Conservation (phyloP, 75 land plant species). For the Cupressus sempervirens region DNA sequence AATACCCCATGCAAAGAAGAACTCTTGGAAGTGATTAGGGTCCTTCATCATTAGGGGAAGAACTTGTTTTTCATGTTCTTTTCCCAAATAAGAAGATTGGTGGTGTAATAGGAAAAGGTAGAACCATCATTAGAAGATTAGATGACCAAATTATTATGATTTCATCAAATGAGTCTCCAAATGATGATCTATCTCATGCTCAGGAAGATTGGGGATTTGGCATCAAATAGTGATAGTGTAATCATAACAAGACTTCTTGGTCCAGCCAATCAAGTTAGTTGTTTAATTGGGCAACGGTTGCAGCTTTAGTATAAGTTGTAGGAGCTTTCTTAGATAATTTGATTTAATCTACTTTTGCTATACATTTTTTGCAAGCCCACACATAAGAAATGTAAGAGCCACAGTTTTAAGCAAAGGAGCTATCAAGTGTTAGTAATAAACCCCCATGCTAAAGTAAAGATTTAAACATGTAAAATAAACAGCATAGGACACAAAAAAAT, state of each 20-base stretch:
- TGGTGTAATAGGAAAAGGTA: slow-evolving; percentile 77
- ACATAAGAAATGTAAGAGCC: too few relatives aligned
- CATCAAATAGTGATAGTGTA: slow-evolving; percentile 23
- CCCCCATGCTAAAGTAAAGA: too few relatives aligned
- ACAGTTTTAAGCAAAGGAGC: too few relatives aligned
- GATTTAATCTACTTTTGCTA: too few relatives aligned
- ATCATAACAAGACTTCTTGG: slow-evolving; percentile 45
- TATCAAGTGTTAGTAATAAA: too few relatives aligned
- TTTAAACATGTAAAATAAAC: too few relatives aligned
- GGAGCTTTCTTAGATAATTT: too few relatives aligned
- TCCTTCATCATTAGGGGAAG: slow-evolving; percentile 19
- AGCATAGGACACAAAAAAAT: too few relatives aligned
- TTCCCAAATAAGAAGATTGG: slow-evolving; percentile 73
- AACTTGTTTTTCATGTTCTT: slow-evolving; percentile 59
- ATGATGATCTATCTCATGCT: slow-evolving; percentile 52
- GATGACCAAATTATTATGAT: slow-evolving; percentile 64
- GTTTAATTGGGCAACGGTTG: slow-evolving; percentile 54
- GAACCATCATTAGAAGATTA: slow-evolving; percentile 49
- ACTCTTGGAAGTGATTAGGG: slow-evolving; percentile 10
- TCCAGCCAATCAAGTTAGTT: slow-evolving; percentile 46
- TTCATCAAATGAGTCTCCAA: slow-evolving; percentile 44
- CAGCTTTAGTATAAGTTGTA: too few relatives aligned
- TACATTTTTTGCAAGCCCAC: too few relatives aligned
- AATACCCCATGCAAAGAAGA: too few relatives aligned
- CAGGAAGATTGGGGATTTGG: slow-evolving; percentile 37